Conservation (phyloP, 352 stramenopile genomes). For the Pythium rhizo-oryzae region DNA sequence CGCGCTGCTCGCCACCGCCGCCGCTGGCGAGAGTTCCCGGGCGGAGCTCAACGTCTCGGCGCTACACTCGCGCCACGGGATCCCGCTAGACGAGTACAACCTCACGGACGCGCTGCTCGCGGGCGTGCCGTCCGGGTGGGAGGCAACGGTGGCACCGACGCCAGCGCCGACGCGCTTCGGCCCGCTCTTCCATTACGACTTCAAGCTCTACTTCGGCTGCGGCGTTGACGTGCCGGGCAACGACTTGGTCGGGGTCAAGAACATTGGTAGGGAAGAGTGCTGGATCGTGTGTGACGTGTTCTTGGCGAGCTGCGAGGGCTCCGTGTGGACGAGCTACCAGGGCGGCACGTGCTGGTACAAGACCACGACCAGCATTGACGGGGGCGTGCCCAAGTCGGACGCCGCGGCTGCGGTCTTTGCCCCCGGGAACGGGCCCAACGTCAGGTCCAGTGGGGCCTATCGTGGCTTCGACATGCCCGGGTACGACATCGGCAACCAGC, state of each 20-base stretch:
- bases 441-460: not conserved
- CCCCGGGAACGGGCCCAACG: not conserved
- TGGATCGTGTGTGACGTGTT: conserved; percentile 1
- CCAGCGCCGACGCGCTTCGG: not conserved
- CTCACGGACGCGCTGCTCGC: not conserved
- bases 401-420: not conserved
- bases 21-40: too few species aligned
- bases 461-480: conserved; percentile 14
- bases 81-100: not conserved
- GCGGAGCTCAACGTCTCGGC: not conserved
- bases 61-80: not conserved
- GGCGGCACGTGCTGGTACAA: conserved; percentile 17
- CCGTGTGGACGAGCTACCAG: conserved; percentile 9
- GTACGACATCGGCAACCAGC: conserved; percentile 3
- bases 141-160: too few species aligned
- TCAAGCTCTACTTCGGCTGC: not conserved
- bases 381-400: not conserved
- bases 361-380: too few species aligned
- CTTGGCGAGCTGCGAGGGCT: not conserved
- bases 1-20: not conserved
- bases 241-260: not conserved
- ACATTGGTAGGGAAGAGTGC: not conserved
- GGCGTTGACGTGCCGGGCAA: not conserved
- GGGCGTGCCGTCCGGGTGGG: too few species aligned
- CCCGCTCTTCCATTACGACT: not conserved